A percentile compares a stretch with the other conserved stretches of the same genome.
Evolutionary conservation across 2,329 filamentous ascomycete species (phyloP).

Genomic region (Colletotrichum phormii): DNA sequence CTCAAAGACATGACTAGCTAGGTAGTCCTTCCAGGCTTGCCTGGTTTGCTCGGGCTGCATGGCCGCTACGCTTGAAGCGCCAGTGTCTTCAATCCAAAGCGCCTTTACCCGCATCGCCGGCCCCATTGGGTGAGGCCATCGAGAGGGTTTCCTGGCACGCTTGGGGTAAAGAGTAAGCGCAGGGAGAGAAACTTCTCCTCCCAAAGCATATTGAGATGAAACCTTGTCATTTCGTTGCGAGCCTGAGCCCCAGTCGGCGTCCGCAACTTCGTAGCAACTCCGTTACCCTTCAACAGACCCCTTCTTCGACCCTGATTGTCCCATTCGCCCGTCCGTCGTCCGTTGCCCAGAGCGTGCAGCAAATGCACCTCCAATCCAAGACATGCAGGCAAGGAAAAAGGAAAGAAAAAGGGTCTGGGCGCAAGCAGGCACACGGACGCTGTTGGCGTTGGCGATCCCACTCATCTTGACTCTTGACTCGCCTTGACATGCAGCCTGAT

Average conservation of each 20-base stretch:
- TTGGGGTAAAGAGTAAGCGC: conserved; percentile 18
- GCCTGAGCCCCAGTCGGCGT: neutral
- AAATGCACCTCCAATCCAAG: conserved; percentile 14
- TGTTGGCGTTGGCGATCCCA: conserved; percentile 29
- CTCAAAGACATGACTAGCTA: neutral
- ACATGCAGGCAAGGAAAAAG: conserved; percentile 8
- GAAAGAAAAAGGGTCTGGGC: conserved; percentile 18
- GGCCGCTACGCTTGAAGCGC: neutral
- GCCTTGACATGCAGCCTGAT: conserved; percentile 26
- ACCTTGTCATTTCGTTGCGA: conserved; percentile 34
- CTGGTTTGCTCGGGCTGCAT: neutral
- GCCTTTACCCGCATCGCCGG: neutral
- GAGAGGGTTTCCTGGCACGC: neutral
- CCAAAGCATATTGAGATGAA: conserved; percentile 27
- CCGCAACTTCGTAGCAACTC: neutral
- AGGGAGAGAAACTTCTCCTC: conserved; percentile 20
- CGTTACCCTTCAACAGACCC: neutral
- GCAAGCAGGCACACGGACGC: conserved; percentile 28
- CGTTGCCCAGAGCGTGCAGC: conserved; percentile 11
- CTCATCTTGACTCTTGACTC: conserved; percentile 30
- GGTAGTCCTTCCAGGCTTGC: neutral
- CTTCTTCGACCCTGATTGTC: neutral
- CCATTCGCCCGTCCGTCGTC: neutral
- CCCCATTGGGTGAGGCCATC: conserved; percentile 8
- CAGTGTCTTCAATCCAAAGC: conserved; percentile 23